These are phyloP conservation scores for Backusella liffmaniae DNA, from an alignment of 192 early-diverging fungal genomes.

Conservation along the genomic window DNA sequence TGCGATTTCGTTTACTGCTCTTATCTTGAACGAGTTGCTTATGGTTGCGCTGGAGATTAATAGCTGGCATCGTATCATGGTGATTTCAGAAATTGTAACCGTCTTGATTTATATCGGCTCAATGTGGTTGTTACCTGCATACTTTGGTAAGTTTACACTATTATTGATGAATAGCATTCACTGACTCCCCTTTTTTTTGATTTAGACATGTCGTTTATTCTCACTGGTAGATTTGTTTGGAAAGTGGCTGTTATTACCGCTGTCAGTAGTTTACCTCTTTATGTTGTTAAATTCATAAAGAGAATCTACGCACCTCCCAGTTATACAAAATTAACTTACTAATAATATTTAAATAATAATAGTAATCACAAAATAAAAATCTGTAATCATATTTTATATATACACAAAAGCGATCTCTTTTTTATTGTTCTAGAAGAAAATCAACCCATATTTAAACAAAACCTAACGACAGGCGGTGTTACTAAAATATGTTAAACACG, in stretches of 20 bases:
- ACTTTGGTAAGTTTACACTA: slow-evolving; percentile 72
- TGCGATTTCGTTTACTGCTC: slow-evolving; percentile 90
- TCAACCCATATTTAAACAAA: neutral
- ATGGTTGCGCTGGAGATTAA: slow-evolving; percentile 95
- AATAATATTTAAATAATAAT: slow-evolving; percentile 1
- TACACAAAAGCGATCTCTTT: neutral
- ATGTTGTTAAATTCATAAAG: slow-evolving; percentile 78
- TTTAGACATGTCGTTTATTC: slow-evolving; percentile 80
- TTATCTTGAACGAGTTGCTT: slow-evolving; percentile 92
- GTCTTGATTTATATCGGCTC: slow-evolving; percentile 82
- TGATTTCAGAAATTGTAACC: slow-evolving; percentile 80
- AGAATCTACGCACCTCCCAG: slow-evolving; percentile 83
- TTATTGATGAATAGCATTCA: neutral
- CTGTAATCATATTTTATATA: neutral
- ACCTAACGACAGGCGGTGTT: neutral
- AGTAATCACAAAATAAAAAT: neutral
- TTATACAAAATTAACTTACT: slow-evolving; percentile 74
- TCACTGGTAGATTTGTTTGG: slow-evolving; percentile 83
- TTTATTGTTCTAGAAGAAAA: neutral
- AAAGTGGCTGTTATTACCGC: slow-evolving; percentile 88
- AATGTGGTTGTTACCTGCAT: slow-evolving; percentile 85
- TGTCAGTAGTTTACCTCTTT: slow-evolving; percentile 83
- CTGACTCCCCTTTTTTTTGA: slow-evolving; percentile 10
- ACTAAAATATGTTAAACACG: neutral
- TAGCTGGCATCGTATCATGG: slow-evolving; percentile 93